Evolutionary conservation across 129 eudicot genomes (phyloP), one percentile per base, ranked within the genome.

Genomic region (Chrysanthemum lavandulifolium): DNA sequence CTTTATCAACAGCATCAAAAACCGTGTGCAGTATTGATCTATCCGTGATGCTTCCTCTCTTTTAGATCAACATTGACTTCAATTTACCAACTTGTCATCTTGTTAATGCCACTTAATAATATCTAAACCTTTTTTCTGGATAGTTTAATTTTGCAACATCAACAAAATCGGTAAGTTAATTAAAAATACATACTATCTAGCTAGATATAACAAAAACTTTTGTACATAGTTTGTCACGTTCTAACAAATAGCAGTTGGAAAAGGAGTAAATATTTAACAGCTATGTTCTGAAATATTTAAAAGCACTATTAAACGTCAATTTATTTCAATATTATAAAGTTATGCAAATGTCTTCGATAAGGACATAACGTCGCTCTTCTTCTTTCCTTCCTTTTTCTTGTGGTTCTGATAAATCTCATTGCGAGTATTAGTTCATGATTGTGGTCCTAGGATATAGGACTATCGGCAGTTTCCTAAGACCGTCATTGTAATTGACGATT

Each of bases 1-100:
- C 27, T 36, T n/a, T 40, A 65, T 6, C 11, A 56, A 14, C 5
- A 67, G 12, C 59, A 23, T 48, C 16, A 66, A 50, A 68, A 68
- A 68, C 73, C 47, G 48, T 49, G 73, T 14, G 61, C 60, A 1
- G 25, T 68, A 40, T 5, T n/a, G n/a, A n/a, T n/a, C n/a, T n/a
- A n/a, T n/a, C 69, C 45, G 16, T 45, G 6, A 45, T 49, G 10
- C 43, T 25, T 56, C 61, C 7, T 40, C 9, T 8, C 9, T 6
- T 8, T 40, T 53, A 53, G n/a, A 64, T 40, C 4, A 9, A 3
- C 14, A 16, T 1, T 13, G 45, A 40, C 10, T 31, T 63, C 13
- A n/a, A 14, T 36, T 21, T 21, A 11, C 18, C 54, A 67, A 45
- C 31, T 67, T 19, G 40, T 3, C 70, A 16, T 7, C 13, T 65